phyloP scores from a whole-genome alignment of 2,329 filamentous ascomycete species.

The Leptographium procerum region DNA sequence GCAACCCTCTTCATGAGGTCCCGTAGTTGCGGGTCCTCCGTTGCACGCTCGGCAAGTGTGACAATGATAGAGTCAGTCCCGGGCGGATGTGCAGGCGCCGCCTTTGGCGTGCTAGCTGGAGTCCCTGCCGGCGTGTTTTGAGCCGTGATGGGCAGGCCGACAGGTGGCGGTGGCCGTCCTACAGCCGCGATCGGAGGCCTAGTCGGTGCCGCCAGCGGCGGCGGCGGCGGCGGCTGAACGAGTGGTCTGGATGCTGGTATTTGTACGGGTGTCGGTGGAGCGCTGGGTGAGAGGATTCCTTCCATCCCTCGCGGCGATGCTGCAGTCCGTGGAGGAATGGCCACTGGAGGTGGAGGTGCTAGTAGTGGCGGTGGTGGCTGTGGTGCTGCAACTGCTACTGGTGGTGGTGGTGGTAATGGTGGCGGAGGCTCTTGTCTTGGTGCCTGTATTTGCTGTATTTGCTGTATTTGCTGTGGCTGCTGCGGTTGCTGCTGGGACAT shows the following conservation, averaged over 20 bases:
- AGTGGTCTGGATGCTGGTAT: neutral
- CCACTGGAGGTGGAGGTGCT: neutral
- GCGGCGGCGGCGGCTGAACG: neutral
- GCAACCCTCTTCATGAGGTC: slow-evolving; percentile 77
- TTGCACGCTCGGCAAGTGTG: slow-evolving; percentile 63
- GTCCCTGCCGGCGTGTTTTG: slow-evolving; percentile 4
- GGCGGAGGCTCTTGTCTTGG: neutral
- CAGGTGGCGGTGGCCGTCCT: neutral
- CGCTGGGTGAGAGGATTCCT: slow-evolving; percentile 15
- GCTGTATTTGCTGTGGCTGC: neutral
- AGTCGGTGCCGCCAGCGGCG: slow-evolving; percentile 6
- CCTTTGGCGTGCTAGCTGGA: slow-evolving; percentile 14
- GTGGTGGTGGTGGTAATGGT: neutral
- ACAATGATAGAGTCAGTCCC: slow-evolving; percentile 68
- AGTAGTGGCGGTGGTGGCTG: neutral
- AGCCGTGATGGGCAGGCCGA: too few species aligned
- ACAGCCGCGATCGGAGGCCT: neutral
- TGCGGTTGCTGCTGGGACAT: neutral
- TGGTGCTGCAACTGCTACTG: neutral
- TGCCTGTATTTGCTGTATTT: neutral
- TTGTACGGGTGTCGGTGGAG: slow-evolving; percentile 4
- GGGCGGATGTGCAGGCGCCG: slow-evolving; percentile 12
- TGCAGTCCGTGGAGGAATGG: slow-evolving; percentile 9
- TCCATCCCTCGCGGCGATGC: slow-evolving; percentile 20
- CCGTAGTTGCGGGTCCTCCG: slow-evolving; percentile 59